These are phyloP conservation scores for Ophiostoma australiae DNA, from an alignment of 2,329 filamentous ascomycete species.

Conservation along the genomic window DNA sequence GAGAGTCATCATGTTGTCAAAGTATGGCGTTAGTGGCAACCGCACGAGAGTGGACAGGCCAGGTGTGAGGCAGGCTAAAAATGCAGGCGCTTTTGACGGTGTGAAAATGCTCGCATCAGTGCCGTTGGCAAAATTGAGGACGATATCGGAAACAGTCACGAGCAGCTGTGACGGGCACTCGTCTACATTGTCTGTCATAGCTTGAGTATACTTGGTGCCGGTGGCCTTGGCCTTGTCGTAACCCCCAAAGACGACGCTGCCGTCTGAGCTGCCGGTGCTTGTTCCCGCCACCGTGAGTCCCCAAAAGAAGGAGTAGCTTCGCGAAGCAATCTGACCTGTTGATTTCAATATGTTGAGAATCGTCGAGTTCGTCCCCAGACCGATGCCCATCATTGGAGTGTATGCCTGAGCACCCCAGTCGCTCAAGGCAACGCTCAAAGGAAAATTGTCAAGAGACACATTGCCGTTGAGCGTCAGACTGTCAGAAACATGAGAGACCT, in stretches of 20 bases:
- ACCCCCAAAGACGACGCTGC: slow-evolving; percentile 33
- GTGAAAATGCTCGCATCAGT: slow-evolving; percentile 33
- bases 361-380: slow-evolving; percentile 34
- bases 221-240: slow-evolving; percentile 32
- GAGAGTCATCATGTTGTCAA: slow-evolving; percentile 21
- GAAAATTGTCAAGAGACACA: slow-evolving; percentile 25
- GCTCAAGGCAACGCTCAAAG: slow-evolving; percentile 28
- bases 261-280: slow-evolving; percentile 22
- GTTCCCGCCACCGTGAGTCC: slow-evolving; percentile 23
- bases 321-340: slow-evolving; percentile 30
- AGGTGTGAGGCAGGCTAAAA: slow-evolving; percentile 29
- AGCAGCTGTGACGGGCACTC: slow-evolving; percentile 33
- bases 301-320: slow-evolving; percentile 30
- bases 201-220: slow-evolving; percentile 26
- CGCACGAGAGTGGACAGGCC: slow-evolving; percentile 27
- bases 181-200: slow-evolving; percentile 25
- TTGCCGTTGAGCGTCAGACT: slow-evolving; percentile 25
- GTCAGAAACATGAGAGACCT: slow-evolving; percentile 17
- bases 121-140: slow-evolving; percentile 35
- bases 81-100: slow-evolving; percentile 11
- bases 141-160: slow-evolving; percentile 32
- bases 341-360: slow-evolving; percentile 31
- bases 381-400: slow-evolving; percentile 29
- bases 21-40: slow-evolving; percentile 29
- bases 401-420: slow-evolving; percentile 30